Conservation (phyloP, 164 flowering plant species). For the Sextonia rubra region DNA sequence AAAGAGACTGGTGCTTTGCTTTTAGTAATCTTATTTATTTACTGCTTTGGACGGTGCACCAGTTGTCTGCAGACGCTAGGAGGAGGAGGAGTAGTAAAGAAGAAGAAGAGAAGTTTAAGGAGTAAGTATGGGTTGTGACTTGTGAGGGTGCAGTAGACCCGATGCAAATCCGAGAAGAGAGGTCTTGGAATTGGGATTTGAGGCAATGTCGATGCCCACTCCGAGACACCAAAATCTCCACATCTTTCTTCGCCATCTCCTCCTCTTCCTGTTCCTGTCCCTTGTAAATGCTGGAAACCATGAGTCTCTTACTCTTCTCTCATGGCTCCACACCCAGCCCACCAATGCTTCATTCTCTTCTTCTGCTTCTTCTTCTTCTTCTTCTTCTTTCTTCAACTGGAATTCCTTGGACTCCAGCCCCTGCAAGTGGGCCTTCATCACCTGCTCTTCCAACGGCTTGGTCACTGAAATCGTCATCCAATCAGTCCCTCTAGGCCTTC, state of each 20-base stretch:
- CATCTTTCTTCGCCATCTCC: constrained; percentile 10
- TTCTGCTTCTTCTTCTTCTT: constrained; percentile 12
- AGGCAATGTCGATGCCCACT: constrained; percentile 47
- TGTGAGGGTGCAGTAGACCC: constrained; percentile 42
- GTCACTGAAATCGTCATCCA: constrained; percentile 42
- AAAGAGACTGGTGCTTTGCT: background rate
- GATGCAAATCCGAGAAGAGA: constrained; percentile 52
- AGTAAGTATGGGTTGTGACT: constrained; percentile 8
- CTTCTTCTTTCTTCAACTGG: constrained; percentile 36
- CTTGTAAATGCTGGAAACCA: constrained; percentile 17
- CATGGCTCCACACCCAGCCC: constrained; percentile 42
- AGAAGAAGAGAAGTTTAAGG: constrained; percentile 2
- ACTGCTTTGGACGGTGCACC: constrained; percentile 14
- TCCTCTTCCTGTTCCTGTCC: constrained; percentile 3
- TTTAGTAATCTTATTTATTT: constrained; percentile 1
- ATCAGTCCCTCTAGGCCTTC: constrained; percentile 39
- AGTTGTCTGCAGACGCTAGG: background rate
- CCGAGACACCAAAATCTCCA: constrained; percentile 28
- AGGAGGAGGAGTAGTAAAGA: background rate
- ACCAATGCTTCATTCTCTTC: background rate
- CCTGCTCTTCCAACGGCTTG: constrained; percentile 35
- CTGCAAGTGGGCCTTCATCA: constrained; percentile 56
- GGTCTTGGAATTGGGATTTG: constrained; percentile 45
- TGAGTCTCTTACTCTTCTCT: constrained; percentile 39
- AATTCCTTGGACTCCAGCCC: constrained; percentile 37